Conservation (phyloP, 768 basidiomycete species). For the Leccinum rimulosum region DNA sequence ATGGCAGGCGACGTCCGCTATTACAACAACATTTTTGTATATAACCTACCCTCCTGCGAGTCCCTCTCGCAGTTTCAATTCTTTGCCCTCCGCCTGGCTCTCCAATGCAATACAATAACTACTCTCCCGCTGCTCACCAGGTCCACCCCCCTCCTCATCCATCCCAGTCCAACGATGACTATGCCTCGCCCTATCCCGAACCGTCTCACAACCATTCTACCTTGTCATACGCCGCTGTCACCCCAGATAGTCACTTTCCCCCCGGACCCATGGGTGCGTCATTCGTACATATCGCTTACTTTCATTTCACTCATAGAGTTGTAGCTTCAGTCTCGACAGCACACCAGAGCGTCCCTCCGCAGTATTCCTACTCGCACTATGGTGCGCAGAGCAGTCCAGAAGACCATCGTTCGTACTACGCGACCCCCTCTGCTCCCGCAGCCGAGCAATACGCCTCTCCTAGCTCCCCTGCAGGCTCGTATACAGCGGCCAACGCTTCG, state of each 20-base stretch:
- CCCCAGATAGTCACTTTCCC: constrained; percentile 17
- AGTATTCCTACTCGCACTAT: constrained; percentile 22
- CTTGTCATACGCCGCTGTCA: constrained; percentile 28
- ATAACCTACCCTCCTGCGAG: constrained; percentile 25
- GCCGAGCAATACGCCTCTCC: constrained; percentile 24
- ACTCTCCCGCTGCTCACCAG: constrained; percentile 21
- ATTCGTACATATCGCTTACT: constrained; percentile 4
- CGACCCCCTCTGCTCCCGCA: constrained; percentile 13
- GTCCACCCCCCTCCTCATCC: constrained; percentile 16
- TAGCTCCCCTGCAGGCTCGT: constrained; percentile 20
- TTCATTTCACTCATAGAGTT: constrained; percentile 7
- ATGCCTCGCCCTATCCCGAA: constrained; percentile 22
- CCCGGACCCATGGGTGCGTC: constrained; percentile 28
- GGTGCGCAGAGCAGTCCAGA: constrained; percentile 17
- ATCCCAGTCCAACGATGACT: constrained; percentile 22
- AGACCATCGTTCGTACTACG: constrained; percentile 26
- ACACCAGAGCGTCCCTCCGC: constrained; percentile 16
- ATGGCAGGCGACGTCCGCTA: constrained; percentile 36
- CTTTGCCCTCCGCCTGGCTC: not conserved
- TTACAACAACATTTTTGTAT: constrained; percentile 34
- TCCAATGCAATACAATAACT: constrained; percentile 32
- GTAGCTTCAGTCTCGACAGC: constrained; percentile 16
- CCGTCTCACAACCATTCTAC: constrained; percentile 24
- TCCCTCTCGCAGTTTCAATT: constrained; percentile 11
- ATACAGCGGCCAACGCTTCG: constrained; percentile 18